Evolutionary conservation across 2,329 filamentous ascomycete genomes (phyloP).

Genomic region (Exophiala phaeomuriformis): DNA sequence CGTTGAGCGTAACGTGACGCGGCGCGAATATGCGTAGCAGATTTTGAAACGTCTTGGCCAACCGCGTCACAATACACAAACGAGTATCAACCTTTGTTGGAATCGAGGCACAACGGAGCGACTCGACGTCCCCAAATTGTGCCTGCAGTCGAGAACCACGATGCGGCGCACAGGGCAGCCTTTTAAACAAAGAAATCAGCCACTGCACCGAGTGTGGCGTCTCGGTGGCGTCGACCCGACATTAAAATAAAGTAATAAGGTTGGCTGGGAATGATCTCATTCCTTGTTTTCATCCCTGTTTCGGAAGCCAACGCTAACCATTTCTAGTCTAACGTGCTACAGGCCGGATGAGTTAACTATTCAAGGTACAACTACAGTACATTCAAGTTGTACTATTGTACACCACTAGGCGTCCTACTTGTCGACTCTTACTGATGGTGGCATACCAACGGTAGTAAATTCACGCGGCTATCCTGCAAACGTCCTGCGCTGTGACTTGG

Average conservation of each 20-base stretch:
- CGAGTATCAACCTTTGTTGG: neutral
- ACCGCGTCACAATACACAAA: neutral
- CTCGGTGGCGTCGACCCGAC: neutral
- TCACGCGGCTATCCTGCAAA: too few species aligned
- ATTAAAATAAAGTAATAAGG: neutral
- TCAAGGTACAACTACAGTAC: too few species aligned
- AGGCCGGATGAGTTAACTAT: too few species aligned
- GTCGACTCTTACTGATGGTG: too few species aligned
- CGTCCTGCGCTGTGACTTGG: too few species aligned
- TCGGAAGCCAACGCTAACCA: neutral
- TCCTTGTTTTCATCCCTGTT: slow-evolving; percentile 10
- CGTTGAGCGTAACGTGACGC: slow-evolving; percentile 6
- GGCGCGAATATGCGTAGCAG: slow-evolving; percentile 1
- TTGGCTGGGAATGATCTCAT: slow-evolving; percentile 9
- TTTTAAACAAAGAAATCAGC: slow-evolving; percentile 7
- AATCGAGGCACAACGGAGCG: slow-evolving; percentile 20
- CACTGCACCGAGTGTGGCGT: slow-evolving; percentile 8
- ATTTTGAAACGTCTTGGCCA: neutral
- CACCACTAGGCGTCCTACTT: too few species aligned
- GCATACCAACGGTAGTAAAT: too few species aligned
- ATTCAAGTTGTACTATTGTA: too few species aligned
- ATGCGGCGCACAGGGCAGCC: slow-evolving; percentile 2
- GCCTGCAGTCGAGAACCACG: slow-evolving; percentile 12
- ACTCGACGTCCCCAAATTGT: slow-evolving; percentile 14
- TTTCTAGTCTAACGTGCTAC: neutral